Base-by-base conservation (phyloP, 2,329 filamentous ascomycete genomes). In the Colletotrichum paranaense region DNA sequence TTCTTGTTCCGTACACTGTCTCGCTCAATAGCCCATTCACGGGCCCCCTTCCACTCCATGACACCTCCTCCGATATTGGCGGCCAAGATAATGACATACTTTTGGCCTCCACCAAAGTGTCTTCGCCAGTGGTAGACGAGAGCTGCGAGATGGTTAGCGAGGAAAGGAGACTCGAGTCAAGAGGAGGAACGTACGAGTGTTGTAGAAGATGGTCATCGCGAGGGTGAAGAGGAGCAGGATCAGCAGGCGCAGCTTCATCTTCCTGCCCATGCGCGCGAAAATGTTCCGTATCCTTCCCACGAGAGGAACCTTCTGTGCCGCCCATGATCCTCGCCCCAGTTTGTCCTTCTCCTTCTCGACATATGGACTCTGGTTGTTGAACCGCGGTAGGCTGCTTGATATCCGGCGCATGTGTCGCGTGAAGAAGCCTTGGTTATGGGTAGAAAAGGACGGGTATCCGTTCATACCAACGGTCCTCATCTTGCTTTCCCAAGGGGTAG, bases 1-100 rank as follows among this genome's bases (percentile, higher is more conserved):
- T 93, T 92, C 87, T 99, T 99, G 85, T 99, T 99, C 81, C 92
- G 92, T 67, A 98, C 91, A 80, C 96, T 98, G 85, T 98, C 95
- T 81, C 97, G 90, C 85, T 99, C 97, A 79, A 98, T 97, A 1
- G 97, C 97, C 97, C 97, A 99, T 85, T 99, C 97, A 74, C 95
- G 91, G 24, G 96, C 94, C 0, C 96, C 96, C 83, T 99, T 99
- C 96, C 95, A 98, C 80, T 98, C 96, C 95, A 98, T 98, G 8
- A 99, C 97, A 78, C 97, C 97, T 73, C 97, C 97, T 62, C 97
- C 97, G 75, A 97, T 90, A 80, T 99, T 99, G 68, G 97, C 95
- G 28, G 94, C 95, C 24, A 98, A 87, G 75, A 99, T 95, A 67
- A 99, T 93, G 76, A 99, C 97, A 80, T 93, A 95, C 79, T 98